Base-by-base conservation (phyloP, 2,329 filamentous ascomycete genomes). In the Fusarium oxysporum region DNA sequence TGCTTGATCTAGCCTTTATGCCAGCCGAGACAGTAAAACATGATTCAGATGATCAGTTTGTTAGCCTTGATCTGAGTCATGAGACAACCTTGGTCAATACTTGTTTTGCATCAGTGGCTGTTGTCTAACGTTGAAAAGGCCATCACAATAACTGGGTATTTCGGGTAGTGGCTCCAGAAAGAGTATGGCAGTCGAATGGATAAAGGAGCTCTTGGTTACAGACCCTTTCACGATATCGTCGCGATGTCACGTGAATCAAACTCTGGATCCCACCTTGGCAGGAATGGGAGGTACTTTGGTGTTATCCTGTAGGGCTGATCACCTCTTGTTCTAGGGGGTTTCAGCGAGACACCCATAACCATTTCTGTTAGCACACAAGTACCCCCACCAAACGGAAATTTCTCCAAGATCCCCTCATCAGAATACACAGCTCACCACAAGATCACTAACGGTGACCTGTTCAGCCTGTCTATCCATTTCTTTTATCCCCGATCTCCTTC, bases 331-430 rank as follows among this genome's bases (percentile, higher is more conserved):
- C 17, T 16, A 32, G 28, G 32, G 21, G 8, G 2, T 12, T 37
- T 13, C 5, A 14, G 40, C 7, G 7, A 3, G 28, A n/a, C 19
- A 16, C 6, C 4, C 1, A 16, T 2, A 25, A 40, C 5, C 14
- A 10, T 50, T 40, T n/a, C 10, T 62, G 75, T 76, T 76, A 76
- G 51, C 21, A 11, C 12, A 2, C 1, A 60, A 28, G 75, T 77
- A 76, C 55, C 50, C 35, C 40, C 53, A 63, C 65, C 47, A 58
- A 56, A 25, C n/a, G 53, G 45, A 77, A 78, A 77, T 67, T 75
- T 75, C 62, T 70, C 71, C 45, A 59, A 65, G 65, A 71, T 71
- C 76, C 72, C 75, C 72, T 75, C 72, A 72, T 38, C 44, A 45
- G 21, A 64, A 23, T 17, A 33, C 23, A 30, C 23, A 54, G 17